These are phyloP conservation scores for Staphylotrichum tortipilum DNA, from an alignment of 495 filamentous ascomycete species.

Conservation along the genomic window DNA sequence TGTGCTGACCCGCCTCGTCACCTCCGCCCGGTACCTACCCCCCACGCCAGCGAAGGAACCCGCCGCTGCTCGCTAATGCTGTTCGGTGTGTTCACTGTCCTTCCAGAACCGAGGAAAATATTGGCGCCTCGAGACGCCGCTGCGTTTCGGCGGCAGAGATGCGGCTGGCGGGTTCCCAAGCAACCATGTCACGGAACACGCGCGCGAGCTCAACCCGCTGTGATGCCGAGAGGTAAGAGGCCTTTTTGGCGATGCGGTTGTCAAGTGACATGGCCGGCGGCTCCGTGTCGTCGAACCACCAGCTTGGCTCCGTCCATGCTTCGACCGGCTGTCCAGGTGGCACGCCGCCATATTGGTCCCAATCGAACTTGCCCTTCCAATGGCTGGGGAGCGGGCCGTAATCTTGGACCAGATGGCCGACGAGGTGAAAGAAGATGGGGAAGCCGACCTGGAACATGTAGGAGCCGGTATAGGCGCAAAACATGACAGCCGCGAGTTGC, in stretches of 20 bases:
- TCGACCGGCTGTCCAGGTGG: not conserved
- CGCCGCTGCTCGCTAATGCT: no score
- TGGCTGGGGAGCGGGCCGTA: not conserved
- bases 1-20: no score
- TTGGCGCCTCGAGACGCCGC: not conserved
- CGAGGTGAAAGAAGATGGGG: not conserved
- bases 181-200: not conserved
- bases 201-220: not conserved
- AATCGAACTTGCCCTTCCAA: constrained; percentile 1
- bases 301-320: not conserved
- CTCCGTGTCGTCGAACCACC: not conserved
- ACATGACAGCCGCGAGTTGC: not conserved
- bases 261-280: not conserved
- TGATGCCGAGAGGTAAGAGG: not conserved
- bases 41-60: no score
- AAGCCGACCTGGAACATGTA: constrained; percentile 2
- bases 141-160: not conserved
- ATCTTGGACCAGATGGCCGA: not conserved
- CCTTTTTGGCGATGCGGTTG: not conserved
- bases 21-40: no score
- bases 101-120: not conserved
- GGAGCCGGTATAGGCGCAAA: not conserved
- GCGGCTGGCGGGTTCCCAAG: not conserved
- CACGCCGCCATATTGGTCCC: not conserved
- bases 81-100: no score